A percentile compares a stretch with the other conserved stretches of the same genome.
Conservation (phyloP, 495 filamentous ascomycete species). For the Talaromyces ruber region DNA sequence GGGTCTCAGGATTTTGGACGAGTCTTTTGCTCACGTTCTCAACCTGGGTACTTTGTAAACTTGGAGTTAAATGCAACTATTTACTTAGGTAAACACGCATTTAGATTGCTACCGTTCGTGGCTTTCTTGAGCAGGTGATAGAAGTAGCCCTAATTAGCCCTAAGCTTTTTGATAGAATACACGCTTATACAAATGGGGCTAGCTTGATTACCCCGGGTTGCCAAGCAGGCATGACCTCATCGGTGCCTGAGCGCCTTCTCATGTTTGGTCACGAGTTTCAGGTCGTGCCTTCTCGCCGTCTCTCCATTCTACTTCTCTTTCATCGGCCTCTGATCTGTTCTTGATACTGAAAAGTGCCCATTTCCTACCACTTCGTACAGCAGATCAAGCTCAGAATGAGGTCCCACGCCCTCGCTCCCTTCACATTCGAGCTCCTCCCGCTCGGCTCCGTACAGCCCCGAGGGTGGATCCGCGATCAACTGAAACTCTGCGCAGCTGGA, state of each 20-base stretch:
- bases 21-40: constrained; percentile 27
- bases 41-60: not conserved
- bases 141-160: not conserved
- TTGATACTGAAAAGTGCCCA: not conserved
- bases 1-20: constrained; percentile 37
- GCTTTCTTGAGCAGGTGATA: too few relatives aligned
- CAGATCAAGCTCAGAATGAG: constrained; percentile 1
- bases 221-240: not conserved
- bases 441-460: constrained; percentile 48
- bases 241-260: not conserved
- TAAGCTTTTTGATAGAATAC: not conserved
- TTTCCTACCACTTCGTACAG: not conserved
- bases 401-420: constrained; percentile 16
- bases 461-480: constrained; percentile 52
- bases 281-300: not conserved
- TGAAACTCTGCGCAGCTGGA: constrained; percentile 42
- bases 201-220: not conserved
- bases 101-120: too few relatives aligned
- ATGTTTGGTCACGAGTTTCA: not conserved
- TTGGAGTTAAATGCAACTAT: too few relatives aligned
- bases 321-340: not conserved
- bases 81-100: too few relatives aligned
- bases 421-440: constrained; percentile 39
- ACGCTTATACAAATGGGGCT: not conserved
- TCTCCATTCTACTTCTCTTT: not conserved